These are phyloP conservation scores for Reticulascus tulasneorum DNA, from an alignment of 2,329 filamentous ascomycete genomes.

Conservation along the genomic window DNA sequence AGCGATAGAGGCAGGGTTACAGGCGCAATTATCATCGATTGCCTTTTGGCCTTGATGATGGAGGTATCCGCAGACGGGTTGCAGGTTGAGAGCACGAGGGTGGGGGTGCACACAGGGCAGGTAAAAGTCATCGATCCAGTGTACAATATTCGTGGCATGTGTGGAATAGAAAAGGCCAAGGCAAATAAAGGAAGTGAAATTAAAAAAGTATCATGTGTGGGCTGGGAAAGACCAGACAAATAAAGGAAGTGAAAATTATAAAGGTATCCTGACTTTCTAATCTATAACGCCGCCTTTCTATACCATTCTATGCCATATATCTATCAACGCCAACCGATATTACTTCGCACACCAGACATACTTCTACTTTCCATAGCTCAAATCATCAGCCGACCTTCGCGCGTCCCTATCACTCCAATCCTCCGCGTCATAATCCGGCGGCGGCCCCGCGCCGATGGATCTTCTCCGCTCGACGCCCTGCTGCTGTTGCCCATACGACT, in stretches of 20 bases:
- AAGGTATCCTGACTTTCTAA: too few relatives aligned
- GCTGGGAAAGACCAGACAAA: conserved; percentile 7
- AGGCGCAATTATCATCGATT: neutral
- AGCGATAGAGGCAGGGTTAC: too few relatives aligned
- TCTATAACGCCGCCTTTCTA: too few relatives aligned
- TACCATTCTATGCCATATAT: neutral
- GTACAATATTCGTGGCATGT: conserved; percentile 13
- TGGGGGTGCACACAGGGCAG: neutral
- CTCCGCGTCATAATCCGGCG: conserved; percentile 8
- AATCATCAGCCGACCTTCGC: conserved; percentile 5
- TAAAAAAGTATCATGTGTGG: neutral
- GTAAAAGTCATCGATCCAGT: neutral
- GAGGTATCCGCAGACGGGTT: neutral
- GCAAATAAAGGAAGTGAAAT: conserved; percentile 5
- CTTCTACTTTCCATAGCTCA: conserved; percentile 4
- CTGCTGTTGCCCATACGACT: neutral
- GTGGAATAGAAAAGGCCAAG: conserved; percentile 9
- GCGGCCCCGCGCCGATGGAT: conserved; percentile 4
- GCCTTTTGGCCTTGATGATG: neutral
- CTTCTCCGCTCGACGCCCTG: conserved; percentile 3
- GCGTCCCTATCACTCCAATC: conserved; percentile 1
- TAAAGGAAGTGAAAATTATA: neutral
- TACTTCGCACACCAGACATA: neutral
- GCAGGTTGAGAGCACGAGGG: neutral
- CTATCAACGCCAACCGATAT: neutral